A percentile compares a stretch with the other conserved stretches of the same genome.
Evolutionary conservation across 208 protist genomes (phyloP).

Genomic region (Crithidia expoeki): DNA sequence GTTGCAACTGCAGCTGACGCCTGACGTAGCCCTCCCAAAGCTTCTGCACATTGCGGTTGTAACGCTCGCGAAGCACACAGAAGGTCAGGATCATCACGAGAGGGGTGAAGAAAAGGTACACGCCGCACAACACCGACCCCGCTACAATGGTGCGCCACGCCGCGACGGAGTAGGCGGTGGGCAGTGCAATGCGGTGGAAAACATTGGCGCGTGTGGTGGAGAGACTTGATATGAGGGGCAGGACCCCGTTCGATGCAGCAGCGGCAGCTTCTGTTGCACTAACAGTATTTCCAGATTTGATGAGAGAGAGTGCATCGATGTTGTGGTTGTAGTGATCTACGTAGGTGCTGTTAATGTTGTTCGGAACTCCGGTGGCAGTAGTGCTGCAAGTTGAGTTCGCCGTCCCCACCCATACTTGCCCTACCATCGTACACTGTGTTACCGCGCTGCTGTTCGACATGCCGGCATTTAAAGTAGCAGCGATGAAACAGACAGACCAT

Average conservation of each 20-base stretch:
- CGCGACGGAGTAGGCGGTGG: not conserved
- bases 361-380: not conserved
- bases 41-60: slow-evolving; percentile 6
- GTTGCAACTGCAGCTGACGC: not conserved
- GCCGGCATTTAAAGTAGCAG: too few species aligned
- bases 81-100: slow-evolving; percentile 14
- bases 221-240: slow-evolving; percentile 20
- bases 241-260: not conserved
- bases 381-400: slow-evolving; percentile 8
- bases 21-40: slow-evolving; percentile 2
- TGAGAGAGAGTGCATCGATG: too few species aligned
- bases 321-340: too few species aligned
- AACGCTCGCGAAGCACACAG: slow-evolving; percentile 6
- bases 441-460: not conserved
- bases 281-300: too few species aligned
- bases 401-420: slow-evolving; percentile 11
- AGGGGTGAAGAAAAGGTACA: not conserved
- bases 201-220: slow-evolving; percentile 15
- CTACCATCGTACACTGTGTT: slow-evolving; percentile 17
- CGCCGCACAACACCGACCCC: slow-evolving; percentile 24
- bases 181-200: not conserved
- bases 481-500: not conserved
- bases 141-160: slow-evolving; percentile 22
- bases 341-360: not conserved
- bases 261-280: not conserved